These are phyloP conservation scores for Calocybe indica DNA, from an alignment of 768 basidiomycete species.

Conservation along the genomic window DNA sequence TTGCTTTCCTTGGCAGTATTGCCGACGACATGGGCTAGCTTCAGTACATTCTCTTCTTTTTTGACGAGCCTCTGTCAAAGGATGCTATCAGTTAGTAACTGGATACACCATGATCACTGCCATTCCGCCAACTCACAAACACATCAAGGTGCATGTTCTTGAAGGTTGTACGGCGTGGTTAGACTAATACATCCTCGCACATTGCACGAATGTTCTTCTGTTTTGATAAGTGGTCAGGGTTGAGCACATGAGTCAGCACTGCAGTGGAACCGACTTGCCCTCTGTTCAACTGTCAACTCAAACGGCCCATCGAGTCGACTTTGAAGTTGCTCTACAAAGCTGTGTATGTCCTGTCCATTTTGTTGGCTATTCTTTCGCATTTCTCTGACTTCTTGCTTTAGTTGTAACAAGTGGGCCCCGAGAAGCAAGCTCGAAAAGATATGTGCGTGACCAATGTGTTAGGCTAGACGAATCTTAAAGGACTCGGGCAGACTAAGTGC, in stretches of 20 bases:
- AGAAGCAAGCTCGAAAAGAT: neutral
- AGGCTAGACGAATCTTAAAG: too few species aligned
- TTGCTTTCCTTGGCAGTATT: too few species aligned
- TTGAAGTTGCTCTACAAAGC: neutral
- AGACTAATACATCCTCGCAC: neutral
- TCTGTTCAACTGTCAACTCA: constrained; percentile 9
- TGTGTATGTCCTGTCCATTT: neutral
- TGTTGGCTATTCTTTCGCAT: neutral
- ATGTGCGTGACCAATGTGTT: neutral
- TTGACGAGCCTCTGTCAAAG: too few species aligned
- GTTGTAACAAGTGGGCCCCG: neutral
- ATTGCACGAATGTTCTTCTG: neutral
- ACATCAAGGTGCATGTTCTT: neutral
- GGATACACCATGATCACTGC: too few species aligned
- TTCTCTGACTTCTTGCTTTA: neutral
- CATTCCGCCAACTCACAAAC: neutral
- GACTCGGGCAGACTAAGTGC: too few species aligned
- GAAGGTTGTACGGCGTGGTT: neutral
- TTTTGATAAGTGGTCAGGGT: too few species aligned
- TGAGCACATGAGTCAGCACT: too few species aligned
- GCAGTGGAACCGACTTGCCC: constrained; percentile 5
- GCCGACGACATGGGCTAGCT: too few species aligned
- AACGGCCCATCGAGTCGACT: constrained; percentile 8
- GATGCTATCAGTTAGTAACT: too few species aligned
- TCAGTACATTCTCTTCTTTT: too few species aligned